Base-by-base conservation (phyloP, 139 green algal genomes). In the Chlamydomonas asymmetrica region DNA sequence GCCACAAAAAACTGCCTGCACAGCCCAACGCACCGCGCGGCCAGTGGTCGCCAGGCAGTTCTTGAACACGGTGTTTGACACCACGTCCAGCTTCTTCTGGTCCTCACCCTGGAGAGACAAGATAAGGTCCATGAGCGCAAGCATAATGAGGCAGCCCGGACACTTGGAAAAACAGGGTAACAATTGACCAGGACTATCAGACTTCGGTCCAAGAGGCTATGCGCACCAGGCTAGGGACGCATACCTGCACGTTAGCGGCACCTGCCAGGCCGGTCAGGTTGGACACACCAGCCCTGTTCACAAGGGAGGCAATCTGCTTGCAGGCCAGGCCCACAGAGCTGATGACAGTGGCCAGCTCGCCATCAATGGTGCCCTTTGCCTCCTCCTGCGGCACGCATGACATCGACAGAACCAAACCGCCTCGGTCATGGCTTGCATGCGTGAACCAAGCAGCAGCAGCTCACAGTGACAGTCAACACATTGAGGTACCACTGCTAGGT, bases 11-110 rank as follows among this genome's bases (percentile, higher is more conserved):
- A n/a, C n/a, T n/a, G n/a, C n/a, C n/a, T n/a, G n/a, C n/a, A n/a
- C n/a, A n/a, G n/a, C n/a, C n/a, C n/a, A n/a, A n/a, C n/a, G n/a
- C 49, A 90, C 85, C 16, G 91, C 96, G 75, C 91, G 84, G 63
- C 94, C 94, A 41, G 71, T 92, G 39, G 75, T 73, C 23, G 88
- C 82, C 73, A 99, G 87, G 70, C 88, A 95, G 85, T 97, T 95
- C 78, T 81, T 89, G 88, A 99, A 99, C 27, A 99, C 93, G 61
- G 98, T 92, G 84, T 99, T 99, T 74, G 95, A 97, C 54, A 99
- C 88, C 1, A 99, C 95, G 74, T 99, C 96, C 80, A 99, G 93
- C 91, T 99, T 99, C 88, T 99, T 99, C 93, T 99, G 96, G 85
- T 99, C 96, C 90, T 99, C 96, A 22, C 96, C 96, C 87, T 94